Evolutionary conservation across 1,284 basidiomycete species (phyloP), one percentile per base, ranked within the genome.

Genomic region (Fomes fomentarius): DNA sequence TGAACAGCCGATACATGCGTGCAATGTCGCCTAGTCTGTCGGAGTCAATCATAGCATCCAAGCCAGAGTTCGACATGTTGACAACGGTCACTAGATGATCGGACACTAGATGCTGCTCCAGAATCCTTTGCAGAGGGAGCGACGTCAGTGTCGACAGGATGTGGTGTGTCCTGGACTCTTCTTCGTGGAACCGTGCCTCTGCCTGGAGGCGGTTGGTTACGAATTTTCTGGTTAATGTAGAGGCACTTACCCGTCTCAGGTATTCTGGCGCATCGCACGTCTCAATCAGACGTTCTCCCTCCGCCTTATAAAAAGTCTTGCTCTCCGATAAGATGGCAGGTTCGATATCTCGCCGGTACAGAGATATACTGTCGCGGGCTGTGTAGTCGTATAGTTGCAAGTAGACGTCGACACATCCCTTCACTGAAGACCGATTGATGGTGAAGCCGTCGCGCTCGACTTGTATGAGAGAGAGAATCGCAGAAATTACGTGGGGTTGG

Each of bases 371-470:
- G 2, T 76, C 77, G 8, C 54, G 56, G 11, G 37, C 35, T 38
- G 79, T 75, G 7, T 72, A 74, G 43, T 83, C 80, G 1, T 78
- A 75, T 30, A 96, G 80, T 52, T 86, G 80, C 47, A 89, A 74
- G 42, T 98, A 83, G 56, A 99, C 89, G 53, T 96, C 94, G 35
- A 97, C 88, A 58, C 91, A 94, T 64, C 90, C 91, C 67, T 94
- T 91, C 54, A 98, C 85, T 4, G 93, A 89, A 7, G 94, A 96
- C 26, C 93, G 88, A 69, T 94, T 95, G 68, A 99, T 96, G 44
- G 85, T 85, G 62, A 90, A 91, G 22, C 96, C 96, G 60, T 96
- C 90, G 17, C 96, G 88, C 68, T 99, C 96, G 55, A 94, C 87
- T 62, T 87, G 91, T 48, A 99, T 88, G 71, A 96, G 92, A 30